Conservation (phyloP, 73 alveolate genomes). For the Vitrella brassicaformis region DNA sequence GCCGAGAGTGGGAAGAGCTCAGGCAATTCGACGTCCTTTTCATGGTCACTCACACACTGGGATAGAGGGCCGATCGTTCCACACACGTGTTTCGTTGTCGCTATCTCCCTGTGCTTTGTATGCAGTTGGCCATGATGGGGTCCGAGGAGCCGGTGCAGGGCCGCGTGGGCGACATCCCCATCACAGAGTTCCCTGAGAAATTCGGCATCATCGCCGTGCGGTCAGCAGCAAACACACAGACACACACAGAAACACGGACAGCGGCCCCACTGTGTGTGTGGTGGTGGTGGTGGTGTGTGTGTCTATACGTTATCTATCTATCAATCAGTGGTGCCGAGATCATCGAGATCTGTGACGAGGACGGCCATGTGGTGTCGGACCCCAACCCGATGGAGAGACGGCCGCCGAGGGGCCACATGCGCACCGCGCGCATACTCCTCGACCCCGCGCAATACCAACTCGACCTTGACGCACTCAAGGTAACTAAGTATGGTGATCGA, state of each 20-base stretch:
- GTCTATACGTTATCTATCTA: background rate
- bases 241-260: background rate
- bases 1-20: slow-evolving; percentile 54
- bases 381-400: slow-evolving; percentile 40
- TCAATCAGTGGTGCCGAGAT: slow-evolving; percentile 43
- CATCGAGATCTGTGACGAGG: slow-evolving; percentile 53
- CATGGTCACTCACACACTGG: slow-evolving; percentile 25
- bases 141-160: slow-evolving; percentile 23
- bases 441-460: slow-evolving; percentile 59
- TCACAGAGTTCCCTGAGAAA: slow-evolving; percentile 25
- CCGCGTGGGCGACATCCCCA: slow-evolving; percentile 8
- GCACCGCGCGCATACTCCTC: slow-evolving; percentile 50
- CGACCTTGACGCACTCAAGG: slow-evolving; percentile 18
- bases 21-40: slow-evolving; percentile 54
- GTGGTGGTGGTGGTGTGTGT: no score
- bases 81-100: background rate
- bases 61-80: background rate
- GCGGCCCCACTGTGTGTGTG: no score
- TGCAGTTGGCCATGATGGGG: slow-evolving; percentile 1
- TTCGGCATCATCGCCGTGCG: slow-evolving; percentile 1
- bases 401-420: slow-evolving; percentile 44
- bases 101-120: background rate
- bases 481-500: no score
- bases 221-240: slow-evolving; percentile 19
- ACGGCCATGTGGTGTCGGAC: slow-evolving; percentile 43